Evolutionary conservation across 139 green algal species (phyloP), one percentile per base, ranked within the genome.

Genomic region (Micractinium sp.): DNA sequence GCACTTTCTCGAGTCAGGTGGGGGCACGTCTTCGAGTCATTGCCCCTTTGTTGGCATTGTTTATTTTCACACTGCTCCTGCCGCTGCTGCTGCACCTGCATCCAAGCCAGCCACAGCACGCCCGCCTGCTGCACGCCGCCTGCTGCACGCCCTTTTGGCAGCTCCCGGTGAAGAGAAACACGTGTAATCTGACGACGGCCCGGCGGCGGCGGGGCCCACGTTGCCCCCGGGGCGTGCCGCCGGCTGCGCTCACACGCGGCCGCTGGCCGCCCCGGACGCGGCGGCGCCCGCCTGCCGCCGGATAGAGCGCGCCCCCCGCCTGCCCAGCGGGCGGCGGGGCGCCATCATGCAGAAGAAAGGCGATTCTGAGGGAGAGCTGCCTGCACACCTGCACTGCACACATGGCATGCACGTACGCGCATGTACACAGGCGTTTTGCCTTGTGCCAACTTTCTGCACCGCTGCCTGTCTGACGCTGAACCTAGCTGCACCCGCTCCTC

Each of bases 281-380:
- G 83, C 67, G 83, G 83, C 83, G 29, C 67, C 83, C 83, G 83
- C 38, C 60, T 41, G 82, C 61, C 60, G 47, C 79, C 27, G 80
- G 39, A 71, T 56, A 56, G 47, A 77, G 29, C 23, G 47, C 47
- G 53, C n/a, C 56, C 81, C 81, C 33, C 74, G n/a, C 33, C 74
- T 1, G 33, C n/a, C 33, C 74, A 53, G n/a, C 63, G 63, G 20
- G 63, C 63, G 63, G 20, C 63, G 63, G 20, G 20, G 35, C 74
- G 22, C 14, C 33, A 80, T 2, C 39, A 35, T 88, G 85, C 69
- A 71, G 85, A 47, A 14, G 53, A 60, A 92, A 89, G 89, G 89
- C 89, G 89, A 92, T 87, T 90, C 88, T 92, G 76, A 92, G 89
- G 89, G 86, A 88, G 60, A 56, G 74, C 38, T 63, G 22, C 36